Evolutionary conservation across 108 stramenopile species (phyloP), one percentile per base, ranked within the genome.

Genomic region (Fistulifera solaris): DNA sequence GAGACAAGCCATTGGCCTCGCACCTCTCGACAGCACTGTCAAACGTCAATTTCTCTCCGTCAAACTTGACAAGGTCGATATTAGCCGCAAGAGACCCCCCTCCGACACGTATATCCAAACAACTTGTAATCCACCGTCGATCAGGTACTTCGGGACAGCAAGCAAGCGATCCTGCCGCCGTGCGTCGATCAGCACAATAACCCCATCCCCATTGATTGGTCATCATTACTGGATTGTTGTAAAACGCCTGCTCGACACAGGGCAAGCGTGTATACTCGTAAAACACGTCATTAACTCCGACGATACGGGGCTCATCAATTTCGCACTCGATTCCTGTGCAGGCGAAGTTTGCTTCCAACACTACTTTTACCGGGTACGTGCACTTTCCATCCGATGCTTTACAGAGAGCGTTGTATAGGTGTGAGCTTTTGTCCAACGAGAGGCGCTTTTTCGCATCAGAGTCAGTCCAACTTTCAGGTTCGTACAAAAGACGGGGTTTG

Each of bases 221-320:
- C 24, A 49, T 61, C 44, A 54, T 45, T 35, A 8, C 31, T 35
- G 31, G 31, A 8, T 65, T 49, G 14, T 66, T 68, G 56, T 52
- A 71, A 52, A 71, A 74, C n/a, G 66, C 50, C 27, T 64, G 65
- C 21, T 77, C 62, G 21, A 71, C 71, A 48, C 76, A 81, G 14
- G 73, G 65, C 22, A 21, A 54, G 8, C 62, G 61, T 17, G 65
- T 35, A 43, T 69, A 77, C 52, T 81, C 73, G 61, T 75, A 81
- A 48, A 48, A 67, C 11, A 74, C 44, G 27, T 59, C 60, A 24
- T 6, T 42, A 35, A 35, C 45, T 22, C 10, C 22, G 3, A 46
- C 45, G 6, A 46, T 22, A 19, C 45, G 45, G 10, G 45, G 45
- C 18, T 46, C 22, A 10, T 46, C 45, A 46, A 46, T 46, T 10